These are phyloP conservation scores for Cornus controversa DNA, from an alignment of 148 eudicot species.

Conservation along the genomic window DNA sequence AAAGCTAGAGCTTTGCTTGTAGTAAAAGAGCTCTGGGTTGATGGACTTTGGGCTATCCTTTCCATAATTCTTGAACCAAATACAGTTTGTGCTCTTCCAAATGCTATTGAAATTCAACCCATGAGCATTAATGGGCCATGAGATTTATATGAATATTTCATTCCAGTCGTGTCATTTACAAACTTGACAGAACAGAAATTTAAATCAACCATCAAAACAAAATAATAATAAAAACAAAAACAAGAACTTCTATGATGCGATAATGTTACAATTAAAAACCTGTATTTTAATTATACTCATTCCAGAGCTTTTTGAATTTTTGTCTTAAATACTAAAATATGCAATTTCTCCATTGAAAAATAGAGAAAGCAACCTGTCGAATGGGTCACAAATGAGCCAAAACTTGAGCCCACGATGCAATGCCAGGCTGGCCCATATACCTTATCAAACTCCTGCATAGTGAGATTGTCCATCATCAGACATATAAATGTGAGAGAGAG, in stretches of 20 bases:
- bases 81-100: too few species aligned
- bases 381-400: conserved; percentile 89
- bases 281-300: neutral
- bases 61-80: too few species aligned
- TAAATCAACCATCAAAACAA: neutral
- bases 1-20: too few species aligned
- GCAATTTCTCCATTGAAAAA: conserved; percentile 77
- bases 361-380: conserved; percentile 80
- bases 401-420: conserved; percentile 88
- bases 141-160: too few species aligned
- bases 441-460: conserved; percentile 71
- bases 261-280: neutral
- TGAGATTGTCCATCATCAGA: neutral
- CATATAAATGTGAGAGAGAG: too few species aligned
- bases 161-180: neutral
- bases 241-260: neutral
- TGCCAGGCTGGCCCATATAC: conserved; percentile 92
- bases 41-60: too few species aligned
- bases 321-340: conserved; percentile 73
- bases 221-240: neutral
- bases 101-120: neutral
- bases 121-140: too few species aligned
- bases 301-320: conserved; percentile 56
- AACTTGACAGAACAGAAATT: neutral
- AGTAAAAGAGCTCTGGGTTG: too few species aligned